phyloP scores from a whole-genome alignment of 495 filamentous ascomycete genomes.

The Aspergillus baeticus region DNA sequence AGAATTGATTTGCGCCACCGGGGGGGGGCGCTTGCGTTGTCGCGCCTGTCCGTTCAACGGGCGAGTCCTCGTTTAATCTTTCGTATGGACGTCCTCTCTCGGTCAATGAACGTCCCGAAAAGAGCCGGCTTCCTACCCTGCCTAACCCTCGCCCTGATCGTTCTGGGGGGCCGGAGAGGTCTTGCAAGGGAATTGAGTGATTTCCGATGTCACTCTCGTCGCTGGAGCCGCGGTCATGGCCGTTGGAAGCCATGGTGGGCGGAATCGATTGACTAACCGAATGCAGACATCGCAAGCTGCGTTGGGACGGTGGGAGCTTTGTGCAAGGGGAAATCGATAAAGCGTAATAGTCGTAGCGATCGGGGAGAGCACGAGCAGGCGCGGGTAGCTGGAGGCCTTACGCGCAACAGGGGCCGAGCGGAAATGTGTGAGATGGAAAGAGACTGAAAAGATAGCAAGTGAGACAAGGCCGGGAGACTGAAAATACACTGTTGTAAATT shows the following conservation, averaged over 20 bases:
- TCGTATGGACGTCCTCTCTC: slow-evolving; percentile 44
- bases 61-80: slow-evolving; percentile 54
- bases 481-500: not conserved
- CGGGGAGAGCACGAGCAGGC: not conserved
- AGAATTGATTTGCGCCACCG: slow-evolving; percentile 38
- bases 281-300: slow-evolving; percentile 43
- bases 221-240: slow-evolving; percentile 46
- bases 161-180: slow-evolving; percentile 64
- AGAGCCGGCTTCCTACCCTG: slow-evolving; percentile 33
- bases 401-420: not conserved
- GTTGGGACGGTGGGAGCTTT: not conserved
- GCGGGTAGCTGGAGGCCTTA: not conserved
- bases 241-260: slow-evolving; percentile 62
- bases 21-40: slow-evolving; percentile 21
- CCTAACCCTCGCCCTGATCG: slow-evolving; percentile 27
- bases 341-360: not conserved
- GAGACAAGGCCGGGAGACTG: slow-evolving; percentile 1
- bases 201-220: slow-evolving; percentile 46
- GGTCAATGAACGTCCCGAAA: slow-evolving; percentile 39
- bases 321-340: slow-evolving; percentile 14
- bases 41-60: slow-evolving; percentile 28
- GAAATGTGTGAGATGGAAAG: no score
- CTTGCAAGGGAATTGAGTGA: slow-evolving; percentile 81
- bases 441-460: not conserved
- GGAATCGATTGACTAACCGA: slow-evolving; percentile 35